These are phyloP conservation scores for Didymella pomorum DNA, from an alignment of 2,329 filamentous ascomycete species.

Conservation along the genomic window DNA sequence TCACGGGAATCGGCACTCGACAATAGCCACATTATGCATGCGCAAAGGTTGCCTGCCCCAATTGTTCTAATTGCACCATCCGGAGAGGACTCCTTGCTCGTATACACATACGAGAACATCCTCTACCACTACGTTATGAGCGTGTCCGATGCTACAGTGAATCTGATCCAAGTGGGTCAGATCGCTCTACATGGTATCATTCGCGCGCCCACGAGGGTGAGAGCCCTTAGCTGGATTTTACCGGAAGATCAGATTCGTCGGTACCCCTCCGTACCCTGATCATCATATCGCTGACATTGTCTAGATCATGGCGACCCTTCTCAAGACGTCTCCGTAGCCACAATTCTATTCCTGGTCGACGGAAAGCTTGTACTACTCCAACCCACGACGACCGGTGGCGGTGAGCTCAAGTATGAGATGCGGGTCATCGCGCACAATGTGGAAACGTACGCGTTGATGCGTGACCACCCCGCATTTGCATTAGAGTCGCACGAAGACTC, in stretches of 20 bases:
- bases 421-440: slow-evolving; percentile 94
- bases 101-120: slow-evolving; percentile 96
- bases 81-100: slow-evolving; percentile 91
- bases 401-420: slow-evolving; percentile 97
- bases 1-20: slow-evolving; percentile 85
- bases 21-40: slow-evolving; percentile 74
- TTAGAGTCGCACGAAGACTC: slow-evolving; percentile 59
- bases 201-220: slow-evolving; percentile 87
- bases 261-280: slow-evolving; percentile 32
- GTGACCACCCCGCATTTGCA: slow-evolving; percentile 72
- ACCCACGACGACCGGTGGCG: slow-evolving; percentile 81
- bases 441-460: slow-evolving; percentile 92
- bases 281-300: slow-evolving; percentile 27
- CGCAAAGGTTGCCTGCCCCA: slow-evolving; percentile 79
- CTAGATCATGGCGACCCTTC: slow-evolving; percentile 86
- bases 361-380: slow-evolving; percentile 93
- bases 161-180: slow-evolving; percentile 91
- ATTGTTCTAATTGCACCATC: slow-evolving; percentile 90
- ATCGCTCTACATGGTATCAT: slow-evolving; percentile 98
- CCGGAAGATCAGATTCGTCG: slow-evolving; percentile 84
- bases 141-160: slow-evolving; percentile 73
- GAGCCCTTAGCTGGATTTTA: slow-evolving; percentile 93
- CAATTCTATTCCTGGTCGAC: slow-evolving; percentile 94
- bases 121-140: slow-evolving; percentile 93
- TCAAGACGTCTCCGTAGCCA: slow-evolving; percentile 91